Evolutionary conservation across 345 rosid species (phyloP), one percentile per base, ranked within the genome.

Genomic region (Fremontodendron californicum): DNA sequence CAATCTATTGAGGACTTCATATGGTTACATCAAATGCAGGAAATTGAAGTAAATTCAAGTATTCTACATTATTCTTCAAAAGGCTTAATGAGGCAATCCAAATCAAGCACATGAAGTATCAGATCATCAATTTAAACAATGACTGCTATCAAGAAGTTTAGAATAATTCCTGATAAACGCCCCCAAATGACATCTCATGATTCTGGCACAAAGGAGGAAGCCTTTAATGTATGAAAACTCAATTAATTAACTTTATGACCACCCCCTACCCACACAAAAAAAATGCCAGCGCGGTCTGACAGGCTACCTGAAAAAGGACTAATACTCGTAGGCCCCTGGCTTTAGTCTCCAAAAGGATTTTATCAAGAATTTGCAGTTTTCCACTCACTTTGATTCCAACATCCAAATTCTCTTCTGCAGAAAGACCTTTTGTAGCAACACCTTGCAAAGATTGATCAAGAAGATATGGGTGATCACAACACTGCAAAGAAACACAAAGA

Each of bases 381-480:
- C 78, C 78, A 33, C 78, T 75, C 31, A 33, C 78, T 63, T 64
- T 63, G 52, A 75, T 48, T 75, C 39, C 78, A 64, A 75, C 33
- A 29, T 64, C 61, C 78, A 75, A 64, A 15, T 48, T 48, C 35
- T 64, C 78, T 64, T 62, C 78, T n/a, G n/a, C 39, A 6, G 71
- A 19, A n/a, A 64, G 62, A 63, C 58, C 72, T 63, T 75, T 64
- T 63, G 78, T 33, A 9, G 29, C 42, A 52, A 46, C 15, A 31
- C 11, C 54, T 75, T 63, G 61, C 18, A 75, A 54, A 35, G 63
- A 75, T 43, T 51, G 62, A 64, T 75, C 72, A 33, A 75, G 71
- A 63, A 75, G 71, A 51, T 64, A 75, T 33, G 78, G 78, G 43
- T 75, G 78, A 48, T 62, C 71, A 63, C 78, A 75, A 37, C 78